Evolutionary conservation across 305 asterid species (phyloP).

Genomic region (Solanum hybrid): DNA sequence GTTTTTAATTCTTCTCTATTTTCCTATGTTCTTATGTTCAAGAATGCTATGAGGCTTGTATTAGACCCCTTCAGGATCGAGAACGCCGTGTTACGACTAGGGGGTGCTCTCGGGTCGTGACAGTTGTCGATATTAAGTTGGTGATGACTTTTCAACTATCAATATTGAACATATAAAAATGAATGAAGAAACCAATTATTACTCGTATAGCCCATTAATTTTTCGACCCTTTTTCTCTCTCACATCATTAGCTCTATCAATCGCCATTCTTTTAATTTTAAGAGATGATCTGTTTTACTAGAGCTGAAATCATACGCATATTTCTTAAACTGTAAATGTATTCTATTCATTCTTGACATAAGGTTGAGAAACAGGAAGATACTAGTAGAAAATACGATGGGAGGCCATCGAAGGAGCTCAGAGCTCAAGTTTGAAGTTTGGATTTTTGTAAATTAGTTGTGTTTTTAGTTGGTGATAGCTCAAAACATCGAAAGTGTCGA

Average conservation of each 20-base stretch:
- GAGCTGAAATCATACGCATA: neutral
- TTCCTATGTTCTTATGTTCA: too few relatives aligned
- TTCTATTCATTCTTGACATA: neutral
- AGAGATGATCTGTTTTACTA: neutral
- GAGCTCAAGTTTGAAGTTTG: neutral
- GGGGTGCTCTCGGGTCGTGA: too few relatives aligned
- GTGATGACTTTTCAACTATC: too few relatives aligned
- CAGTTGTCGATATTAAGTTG: too few relatives aligned
- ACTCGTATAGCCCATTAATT: neutral
- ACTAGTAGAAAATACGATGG: neutral
- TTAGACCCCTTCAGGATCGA: too few relatives aligned
- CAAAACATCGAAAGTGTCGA: neutral
- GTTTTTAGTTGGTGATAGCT: neutral
- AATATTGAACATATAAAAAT: too few relatives aligned
- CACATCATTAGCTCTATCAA: slow-evolving; percentile 16
- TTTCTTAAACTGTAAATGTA: neutral
- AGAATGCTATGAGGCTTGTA: too few relatives aligned
- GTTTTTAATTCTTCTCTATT: too few relatives aligned
- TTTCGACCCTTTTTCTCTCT: slow-evolving; percentile 7
- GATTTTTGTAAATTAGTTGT: neutral
- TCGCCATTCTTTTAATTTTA: slow-evolving; percentile 8
- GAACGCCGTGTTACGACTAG: too few relatives aligned
- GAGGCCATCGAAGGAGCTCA: neutral
- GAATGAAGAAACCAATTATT: too few relatives aligned
- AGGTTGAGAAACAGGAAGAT: neutral